Evolutionary conservation across 2,329 filamentous ascomycete genomes (phyloP).

Genomic region (Xylariaceae sp.): DNA sequence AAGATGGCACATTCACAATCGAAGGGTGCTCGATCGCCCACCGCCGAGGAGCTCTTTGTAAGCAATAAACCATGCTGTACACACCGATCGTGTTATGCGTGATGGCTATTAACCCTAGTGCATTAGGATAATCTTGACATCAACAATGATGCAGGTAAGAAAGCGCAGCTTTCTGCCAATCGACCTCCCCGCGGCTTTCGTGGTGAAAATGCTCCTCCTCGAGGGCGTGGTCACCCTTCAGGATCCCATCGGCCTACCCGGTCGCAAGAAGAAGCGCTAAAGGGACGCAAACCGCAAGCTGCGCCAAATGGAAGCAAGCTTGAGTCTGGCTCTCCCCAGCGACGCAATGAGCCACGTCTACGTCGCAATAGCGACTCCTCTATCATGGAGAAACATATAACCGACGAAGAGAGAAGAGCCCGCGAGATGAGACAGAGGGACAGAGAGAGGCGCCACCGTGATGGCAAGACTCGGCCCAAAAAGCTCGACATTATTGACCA

Average conservation of each 20-base stretch:
- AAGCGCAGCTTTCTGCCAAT: slow-evolving; percentile 43
- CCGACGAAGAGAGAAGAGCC: slow-evolving; percentile 62
- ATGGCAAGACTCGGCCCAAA: slow-evolving; percentile 55
- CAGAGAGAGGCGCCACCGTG: slow-evolving; percentile 56
- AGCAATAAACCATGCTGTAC: too few relatives aligned
- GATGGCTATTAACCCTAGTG: slow-evolving; percentile 39
- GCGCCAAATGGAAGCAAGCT: slow-evolving; percentile 44
- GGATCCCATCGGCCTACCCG: slow-evolving; percentile 64
- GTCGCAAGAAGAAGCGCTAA: slow-evolving; percentile 70
- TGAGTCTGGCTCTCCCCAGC: slow-evolving; percentile 46
- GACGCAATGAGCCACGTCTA: slow-evolving; percentile 54
- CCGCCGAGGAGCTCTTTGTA: slow-evolving; percentile 79
- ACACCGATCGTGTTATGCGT: neutral
- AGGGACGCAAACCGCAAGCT: slow-evolving; percentile 52
- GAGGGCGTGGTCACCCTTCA: slow-evolving; percentile 51
- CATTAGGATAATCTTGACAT: slow-evolving; percentile 73
- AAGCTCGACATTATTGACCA: slow-evolving; percentile 93
- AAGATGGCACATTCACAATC: slow-evolving; percentile 57
- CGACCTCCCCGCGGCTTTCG: slow-evolving; percentile 49
- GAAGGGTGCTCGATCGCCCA: slow-evolving; percentile 55
- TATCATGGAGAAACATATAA: slow-evolving; percentile 66
- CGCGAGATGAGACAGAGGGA: slow-evolving; percentile 58
- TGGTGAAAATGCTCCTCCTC: slow-evolving; percentile 56
- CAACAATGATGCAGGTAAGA: slow-evolving; percentile 56
- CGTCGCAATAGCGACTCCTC: slow-evolving; percentile 84